phyloP scores from a whole-genome alignment of 2,329 filamentous ascomycete species.

The Colletotrichum sp. region DNA sequence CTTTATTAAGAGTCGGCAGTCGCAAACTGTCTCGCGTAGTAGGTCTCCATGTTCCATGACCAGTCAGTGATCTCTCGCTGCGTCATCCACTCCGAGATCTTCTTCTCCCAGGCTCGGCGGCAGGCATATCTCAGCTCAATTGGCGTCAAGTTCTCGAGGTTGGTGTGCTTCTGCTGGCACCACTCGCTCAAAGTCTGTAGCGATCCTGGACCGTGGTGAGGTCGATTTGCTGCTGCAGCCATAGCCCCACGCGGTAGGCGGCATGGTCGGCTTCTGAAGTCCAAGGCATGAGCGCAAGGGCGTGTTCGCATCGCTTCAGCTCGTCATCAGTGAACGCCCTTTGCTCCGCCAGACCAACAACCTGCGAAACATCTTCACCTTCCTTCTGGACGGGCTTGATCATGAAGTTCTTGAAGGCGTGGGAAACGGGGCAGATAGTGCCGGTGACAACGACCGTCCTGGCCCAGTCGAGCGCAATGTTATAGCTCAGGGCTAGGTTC shows the following conservation, averaged over 20 bases:
- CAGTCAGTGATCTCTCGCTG: not conserved
- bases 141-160: not conserved
- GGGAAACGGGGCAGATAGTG: not conserved
- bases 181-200: not conserved
- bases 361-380: not conserved
- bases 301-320: not conserved
- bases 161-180: not conserved
- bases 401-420: not conserved
- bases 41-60: not conserved
- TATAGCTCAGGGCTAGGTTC: not conserved
- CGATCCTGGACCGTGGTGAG: not conserved
- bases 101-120: not conserved
- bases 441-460: not conserved
- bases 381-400: not conserved
- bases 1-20: not conserved
- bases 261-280: not conserved
- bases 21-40: not conserved
- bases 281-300: not conserved
- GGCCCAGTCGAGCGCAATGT: not conserved
- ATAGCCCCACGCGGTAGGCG: not conserved
- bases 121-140: not conserved
- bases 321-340: rapidly evolving
- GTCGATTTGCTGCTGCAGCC: not conserved
- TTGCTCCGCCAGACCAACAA: not conserved
- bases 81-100: not conserved